phyloP scores from a whole-genome alignment of 1,284 basidiomycete species.

The Austroboletus olivaceoglutinosus region DNA sequence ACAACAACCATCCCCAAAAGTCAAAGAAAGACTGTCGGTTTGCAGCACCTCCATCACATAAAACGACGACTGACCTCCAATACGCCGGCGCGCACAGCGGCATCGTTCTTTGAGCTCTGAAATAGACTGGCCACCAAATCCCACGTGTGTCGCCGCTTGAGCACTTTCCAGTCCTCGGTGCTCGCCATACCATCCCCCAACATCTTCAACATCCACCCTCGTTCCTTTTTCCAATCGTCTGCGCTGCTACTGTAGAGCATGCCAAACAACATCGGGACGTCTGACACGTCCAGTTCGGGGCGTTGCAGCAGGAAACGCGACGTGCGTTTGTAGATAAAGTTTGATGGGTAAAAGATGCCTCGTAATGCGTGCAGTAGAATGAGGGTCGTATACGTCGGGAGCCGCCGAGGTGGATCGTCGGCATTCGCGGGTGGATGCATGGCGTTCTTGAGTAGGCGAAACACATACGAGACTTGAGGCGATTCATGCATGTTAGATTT shows the following conservation, averaged over 20 bases:
- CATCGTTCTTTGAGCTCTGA: constrained; percentile 59
- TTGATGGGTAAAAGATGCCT: constrained; percentile 50
- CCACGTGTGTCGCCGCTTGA: constrained; percentile 84
- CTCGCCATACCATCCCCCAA: constrained; percentile 76
- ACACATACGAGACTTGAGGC: constrained; percentile 72
- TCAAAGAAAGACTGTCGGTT: neutral
- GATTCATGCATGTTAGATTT: constrained; percentile 76
- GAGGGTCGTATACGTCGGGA: constrained; percentile 77
- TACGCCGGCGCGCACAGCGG: constrained; percentile 52
- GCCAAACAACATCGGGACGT: constrained; percentile 65
- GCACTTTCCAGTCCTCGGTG: constrained; percentile 75
- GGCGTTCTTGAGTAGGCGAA: constrained; percentile 69
- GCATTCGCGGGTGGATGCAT: constrained; percentile 45
- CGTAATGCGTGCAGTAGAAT: constrained; percentile 61
- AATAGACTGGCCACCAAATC: constrained; percentile 82
- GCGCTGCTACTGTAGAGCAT: constrained; percentile 76
- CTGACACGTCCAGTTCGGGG: constrained; percentile 50
- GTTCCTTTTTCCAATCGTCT: constrained; percentile 80
- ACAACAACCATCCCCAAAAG: neutral
- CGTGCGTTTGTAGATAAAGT: constrained; percentile 54
- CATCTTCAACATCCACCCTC: constrained; percentile 76
- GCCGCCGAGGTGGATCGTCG: constrained; percentile 43
- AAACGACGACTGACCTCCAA: constrained; percentile 53
- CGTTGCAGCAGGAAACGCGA: constrained; percentile 62
- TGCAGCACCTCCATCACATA: neutral